Conservation (phyloP, 2,329 filamentous ascomycete species). For the Thyridium curvatum region DNA sequence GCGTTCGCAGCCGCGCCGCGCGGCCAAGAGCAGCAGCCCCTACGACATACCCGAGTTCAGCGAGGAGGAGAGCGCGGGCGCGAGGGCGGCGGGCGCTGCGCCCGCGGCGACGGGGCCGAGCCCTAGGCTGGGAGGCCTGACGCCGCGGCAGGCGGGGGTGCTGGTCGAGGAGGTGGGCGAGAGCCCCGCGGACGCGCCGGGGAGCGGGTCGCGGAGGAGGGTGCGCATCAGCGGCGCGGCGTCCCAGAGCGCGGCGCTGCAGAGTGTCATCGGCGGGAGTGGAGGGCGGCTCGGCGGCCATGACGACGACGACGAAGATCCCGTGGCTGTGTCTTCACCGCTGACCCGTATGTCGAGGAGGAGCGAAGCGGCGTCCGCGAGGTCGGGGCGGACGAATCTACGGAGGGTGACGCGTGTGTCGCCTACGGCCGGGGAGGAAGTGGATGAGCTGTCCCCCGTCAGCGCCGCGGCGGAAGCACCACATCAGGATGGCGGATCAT, state of each 20-base stretch:
- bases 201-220: constrained; percentile 43
- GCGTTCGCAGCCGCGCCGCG: not conserved
- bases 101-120: no score
- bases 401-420: constrained; percentile 11
- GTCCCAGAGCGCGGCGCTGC: constrained; percentile 25
- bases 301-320: constrained; percentile 15
- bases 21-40: no score
- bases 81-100: constrained; percentile 7
- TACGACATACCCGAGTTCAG: constrained; percentile 7
- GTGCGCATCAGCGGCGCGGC: constrained; percentile 27
- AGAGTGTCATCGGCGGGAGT: constrained; percentile 24
- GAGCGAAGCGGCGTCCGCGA: constrained; percentile 20
- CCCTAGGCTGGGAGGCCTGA: no score
- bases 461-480: constrained; percentile 1
- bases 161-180: constrained; percentile 35
- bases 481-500: not conserved
- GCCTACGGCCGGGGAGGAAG: constrained; percentile 7
- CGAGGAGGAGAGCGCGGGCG: constrained; percentile 10
- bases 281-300: constrained; percentile 16
- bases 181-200: constrained; percentile 48
- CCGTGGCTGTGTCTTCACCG: constrained; percentile 33
- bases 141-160: not conserved
- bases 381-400: constrained; percentile 18
- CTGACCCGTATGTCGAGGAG: constrained; percentile 32
- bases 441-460: constrained; percentile 27